Evolutionary conservation across 805 yeast species (phyloP), one percentile per base, ranked within the genome.

Genomic region (Myxozyma lipomycoides): DNA sequence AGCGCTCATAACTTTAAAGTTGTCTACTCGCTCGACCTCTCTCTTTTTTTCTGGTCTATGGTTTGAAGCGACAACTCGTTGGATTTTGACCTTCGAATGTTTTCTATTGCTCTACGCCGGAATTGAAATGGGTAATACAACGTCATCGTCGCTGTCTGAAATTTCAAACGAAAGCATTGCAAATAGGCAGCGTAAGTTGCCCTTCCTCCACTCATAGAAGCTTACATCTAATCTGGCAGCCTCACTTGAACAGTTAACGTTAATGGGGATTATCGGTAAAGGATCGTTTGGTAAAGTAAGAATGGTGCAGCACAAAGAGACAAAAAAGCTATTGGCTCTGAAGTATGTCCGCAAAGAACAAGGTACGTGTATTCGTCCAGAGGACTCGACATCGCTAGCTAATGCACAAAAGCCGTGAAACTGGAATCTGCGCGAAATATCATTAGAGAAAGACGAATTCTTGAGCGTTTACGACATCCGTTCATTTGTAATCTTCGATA

Each of bases 211-310:
- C n/a, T n/a, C n/a, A n/a, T n/a, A n/a, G n/a, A n/a, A n/a, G n/a
- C n/a, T n/a, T n/a, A n/a, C n/a, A n/a, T n/a, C n/a, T n/a, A n/a
- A n/a, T n/a, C n/a, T n/a, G 32, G 32, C 5, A 28, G 45, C 37
- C n/a, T 50, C 58, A 22, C 48, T 64, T 6, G 49, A 52, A n/a
- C 54, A 52, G 28, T 64, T 62, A 45, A 37, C 43, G 15, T 44
- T 64, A 28, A 39, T 53, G 67, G 93, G 86, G 63, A 84, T 84
- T 42, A 76, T 88, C 51, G 95, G 95, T 12, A 75, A 84, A 43
- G 96, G 96, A 24, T 78, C 95, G 0, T 88, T 84, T 71, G 95
- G 96, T 25, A 86, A 84, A 43, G 95, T 88, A 19, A 72, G 95
- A 55, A 76, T 63, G 19, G 67, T 63, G 15, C 51, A 57, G 40